A percentile compares a stretch with the other conserved stretches of the same genome.
Evolutionary conservation across 2,329 filamentous ascomycete species (phyloP).

Genomic region (Blastomyces parvus): DNA sequence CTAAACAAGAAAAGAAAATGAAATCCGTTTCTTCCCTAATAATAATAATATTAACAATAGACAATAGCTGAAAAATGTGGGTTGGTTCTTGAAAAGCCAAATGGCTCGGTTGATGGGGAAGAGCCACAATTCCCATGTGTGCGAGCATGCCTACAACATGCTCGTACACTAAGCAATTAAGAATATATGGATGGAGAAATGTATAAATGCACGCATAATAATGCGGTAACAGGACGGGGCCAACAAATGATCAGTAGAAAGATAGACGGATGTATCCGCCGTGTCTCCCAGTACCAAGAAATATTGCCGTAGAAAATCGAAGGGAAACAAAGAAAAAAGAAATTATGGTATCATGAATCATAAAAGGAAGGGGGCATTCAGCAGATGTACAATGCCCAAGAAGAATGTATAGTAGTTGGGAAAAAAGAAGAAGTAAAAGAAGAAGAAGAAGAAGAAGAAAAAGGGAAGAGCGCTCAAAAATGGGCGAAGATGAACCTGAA

Average conservation of each 20-base stretch:
- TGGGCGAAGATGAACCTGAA: not conserved
- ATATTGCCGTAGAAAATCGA: not conserved
- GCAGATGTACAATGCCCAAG: not conserved
- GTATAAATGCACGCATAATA: not conserved
- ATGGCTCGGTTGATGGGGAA: not conserved
- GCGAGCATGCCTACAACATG: not conserved
- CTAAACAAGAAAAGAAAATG: too few relatives aligned
- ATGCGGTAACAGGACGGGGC: not conserved
- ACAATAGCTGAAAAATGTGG: too few relatives aligned
- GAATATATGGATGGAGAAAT: not conserved
- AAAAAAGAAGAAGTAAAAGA: not conserved
- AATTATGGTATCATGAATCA: conserved; percentile 3
- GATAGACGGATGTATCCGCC: not conserved
- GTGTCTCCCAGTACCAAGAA: not conserved
- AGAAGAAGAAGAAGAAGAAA: too few relatives aligned
- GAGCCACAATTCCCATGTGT: not conserved
- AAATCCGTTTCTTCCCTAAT: too few relatives aligned
- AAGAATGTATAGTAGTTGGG: not conserved
- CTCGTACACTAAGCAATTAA: not conserved
- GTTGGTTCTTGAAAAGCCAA: too few relatives aligned
- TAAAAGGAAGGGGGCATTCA: not conserved
- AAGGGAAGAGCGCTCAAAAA: not conserved
- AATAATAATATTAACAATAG: too few relatives aligned
- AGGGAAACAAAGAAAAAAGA: not conserved
- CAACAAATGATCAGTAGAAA: not conserved